These are phyloP conservation scores for Symbiodinium natans DNA, from an alignment of 73 alveolate genomes.

Conservation along the genomic window DNA sequence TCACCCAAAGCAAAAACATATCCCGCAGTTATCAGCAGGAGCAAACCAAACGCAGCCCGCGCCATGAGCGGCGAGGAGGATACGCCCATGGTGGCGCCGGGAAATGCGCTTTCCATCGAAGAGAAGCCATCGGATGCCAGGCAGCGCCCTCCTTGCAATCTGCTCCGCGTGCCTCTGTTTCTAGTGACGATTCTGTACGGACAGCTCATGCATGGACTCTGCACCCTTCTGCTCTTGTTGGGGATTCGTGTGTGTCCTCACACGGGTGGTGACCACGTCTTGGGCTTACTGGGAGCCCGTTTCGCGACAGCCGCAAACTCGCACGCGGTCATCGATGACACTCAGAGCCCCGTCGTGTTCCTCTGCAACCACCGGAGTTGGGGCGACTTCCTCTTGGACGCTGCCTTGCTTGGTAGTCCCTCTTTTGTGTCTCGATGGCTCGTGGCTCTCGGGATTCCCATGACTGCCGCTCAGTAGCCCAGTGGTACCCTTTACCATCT, in stretches of 20 bases:
- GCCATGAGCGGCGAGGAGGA: not conserved
- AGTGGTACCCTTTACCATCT: too few species aligned
- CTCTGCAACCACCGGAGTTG: constrained; percentile 46
- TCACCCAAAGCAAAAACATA: too few species aligned
- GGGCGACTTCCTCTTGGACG: constrained; percentile 10
- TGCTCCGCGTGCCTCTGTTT: not conserved
- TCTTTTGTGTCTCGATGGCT: constrained; percentile 53
- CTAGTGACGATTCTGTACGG: not conserved
- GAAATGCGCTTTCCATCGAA: not conserved
- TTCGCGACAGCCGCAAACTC: not conserved
- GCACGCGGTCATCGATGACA: constrained; percentile 10
- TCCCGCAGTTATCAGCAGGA: too few species aligned
- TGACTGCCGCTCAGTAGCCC: too few species aligned
- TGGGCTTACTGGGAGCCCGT: not conserved
- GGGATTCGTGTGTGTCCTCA: constrained; percentile 5
- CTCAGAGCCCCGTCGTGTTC: constrained; percentile 26
- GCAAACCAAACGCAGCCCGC: too few species aligned
- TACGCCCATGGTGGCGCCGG: not conserved
- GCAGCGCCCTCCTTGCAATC: not conserved
- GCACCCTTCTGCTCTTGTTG: not conserved
- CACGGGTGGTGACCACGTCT: not conserved
- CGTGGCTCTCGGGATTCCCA: constrained; percentile 84
- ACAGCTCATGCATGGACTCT: constrained; percentile 50
- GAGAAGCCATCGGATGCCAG: not conserved
- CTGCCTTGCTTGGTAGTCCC: constrained; percentile 55